Evolutionary conservation across 371 early-diverging fungal genomes (phyloP), one percentile per base, ranked within the genome.

Genomic region (Thermomucor indicae-seudaticae): DNA sequence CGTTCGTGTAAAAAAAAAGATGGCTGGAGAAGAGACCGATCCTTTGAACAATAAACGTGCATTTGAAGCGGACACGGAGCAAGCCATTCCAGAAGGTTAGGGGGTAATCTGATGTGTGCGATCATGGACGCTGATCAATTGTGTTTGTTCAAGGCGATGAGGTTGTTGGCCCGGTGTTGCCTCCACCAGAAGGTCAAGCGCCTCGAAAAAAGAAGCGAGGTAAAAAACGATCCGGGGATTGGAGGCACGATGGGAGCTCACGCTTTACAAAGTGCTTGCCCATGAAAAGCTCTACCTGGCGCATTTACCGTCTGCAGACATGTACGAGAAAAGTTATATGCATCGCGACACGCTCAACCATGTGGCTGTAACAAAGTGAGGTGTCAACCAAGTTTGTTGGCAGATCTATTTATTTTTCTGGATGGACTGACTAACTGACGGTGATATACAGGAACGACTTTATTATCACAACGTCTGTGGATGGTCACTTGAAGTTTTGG

Each of bases 401-500:
- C 2, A 0, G 7, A 17, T 16, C 12, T 34, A 43, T 25, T 20
- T 25, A 38, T 46, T 27, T 24, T 35, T 19, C 23, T 24, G 24
- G 22, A 12, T 16, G n/a, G n/a, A 37, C n/a, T 10, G 28, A 28
- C 3, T 29, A 31, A 37, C 11, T 5, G 16, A 37, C 4, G 10
- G 10, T 8, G 14, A 32, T 30, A 35, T 32, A 12, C 37, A 87
- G 86, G 38, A 89, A 89, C 10, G 95, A 95, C 55, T 97, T 95
- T 61, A 60, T 98, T 32, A 79, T 98, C 38, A 98, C 98, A 0
- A 85, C 93, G 0, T 95, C 96, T 1, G 77, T 85, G 3, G 97
- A 98, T 69, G 98, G 98, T 0, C 95, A 94, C 61, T 81, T 98
- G 16, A 98, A 98, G 66, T 97, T 97, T 56, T 98, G 98, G 98